Evolutionary conservation across 2,329 filamentous ascomycete genomes (phyloP).

Genomic region (Calonectria multiphialidica): DNA sequence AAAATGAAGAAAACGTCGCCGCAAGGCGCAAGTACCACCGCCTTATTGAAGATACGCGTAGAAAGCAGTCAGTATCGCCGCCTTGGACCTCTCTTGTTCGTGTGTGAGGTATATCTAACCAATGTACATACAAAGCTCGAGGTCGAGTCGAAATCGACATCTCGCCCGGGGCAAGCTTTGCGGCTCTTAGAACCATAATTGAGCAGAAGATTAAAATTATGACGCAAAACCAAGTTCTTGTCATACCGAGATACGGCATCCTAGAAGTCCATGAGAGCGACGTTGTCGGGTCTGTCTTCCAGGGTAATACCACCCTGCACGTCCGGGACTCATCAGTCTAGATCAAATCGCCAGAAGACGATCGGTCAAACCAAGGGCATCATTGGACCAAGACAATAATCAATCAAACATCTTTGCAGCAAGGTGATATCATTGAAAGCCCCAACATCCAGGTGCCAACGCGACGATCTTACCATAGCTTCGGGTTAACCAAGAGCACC

Average conservation of each 20-base stretch:
- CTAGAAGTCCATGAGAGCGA: neutral
- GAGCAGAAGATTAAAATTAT: neutral
- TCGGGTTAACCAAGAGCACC: neutral
- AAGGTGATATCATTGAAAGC: neutral
- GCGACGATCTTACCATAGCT: neutral
- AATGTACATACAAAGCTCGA: neutral
- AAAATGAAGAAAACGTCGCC: neutral
- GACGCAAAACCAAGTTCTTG: neutral
- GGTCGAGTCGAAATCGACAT: neutral
- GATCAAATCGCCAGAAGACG: neutral
- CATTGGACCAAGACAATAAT: neutral
- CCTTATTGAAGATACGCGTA: neutral
- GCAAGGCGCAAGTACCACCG: neutral
- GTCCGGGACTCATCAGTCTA: neutral
- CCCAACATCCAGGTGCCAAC: neutral
- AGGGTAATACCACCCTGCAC: neutral
- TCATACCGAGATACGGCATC: neutral
- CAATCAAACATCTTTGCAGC: neutral
- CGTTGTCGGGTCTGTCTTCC: neutral
- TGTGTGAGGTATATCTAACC: neutral
- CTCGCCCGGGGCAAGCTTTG: neutral
- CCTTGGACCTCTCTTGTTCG: neutral
- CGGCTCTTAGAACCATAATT: neutral
- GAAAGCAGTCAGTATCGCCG: neutral
- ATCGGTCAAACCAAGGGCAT: neutral